Conservation (phyloP, 305 asterid genomes). For the Fraxinus greggii region DNA sequence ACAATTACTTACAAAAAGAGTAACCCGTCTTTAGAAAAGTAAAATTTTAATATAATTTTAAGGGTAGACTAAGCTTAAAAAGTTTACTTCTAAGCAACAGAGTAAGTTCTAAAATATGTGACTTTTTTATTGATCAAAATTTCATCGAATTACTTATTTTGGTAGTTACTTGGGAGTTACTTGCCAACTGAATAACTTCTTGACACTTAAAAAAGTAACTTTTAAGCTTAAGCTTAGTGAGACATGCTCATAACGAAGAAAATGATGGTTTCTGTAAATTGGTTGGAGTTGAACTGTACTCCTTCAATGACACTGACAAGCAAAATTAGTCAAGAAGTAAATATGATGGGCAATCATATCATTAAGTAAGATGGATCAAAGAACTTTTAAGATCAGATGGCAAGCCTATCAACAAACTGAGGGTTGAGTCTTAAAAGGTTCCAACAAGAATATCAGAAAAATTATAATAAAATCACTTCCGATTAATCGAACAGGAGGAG, state of each 20-base stretch:
- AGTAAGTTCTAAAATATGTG: neutral
- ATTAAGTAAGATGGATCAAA: neutral
- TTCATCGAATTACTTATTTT: neutral
- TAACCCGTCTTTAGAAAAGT: neutral
- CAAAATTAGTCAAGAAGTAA: neutral
- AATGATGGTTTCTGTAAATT: neutral
- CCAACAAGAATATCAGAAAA: neutral
- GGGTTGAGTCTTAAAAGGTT: neutral
- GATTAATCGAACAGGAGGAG: neutral
- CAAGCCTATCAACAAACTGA: neutral
- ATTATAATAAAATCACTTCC: neutral
- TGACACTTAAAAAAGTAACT: neutral
- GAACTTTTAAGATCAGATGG: neutral
- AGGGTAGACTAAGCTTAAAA: neutral
- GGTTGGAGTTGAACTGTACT: neutral
- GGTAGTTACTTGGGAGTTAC: neutral
- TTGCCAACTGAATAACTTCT: neutral
- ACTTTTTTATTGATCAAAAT: neutral
- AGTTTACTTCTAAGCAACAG: neutral
- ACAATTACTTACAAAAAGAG: neutral
- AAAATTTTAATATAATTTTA: neutral
- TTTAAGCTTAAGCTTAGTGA: neutral
- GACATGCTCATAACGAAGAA: neutral
- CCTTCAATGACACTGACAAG: neutral
- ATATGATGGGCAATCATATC: neutral